phyloP scores from a whole-genome alignment of 345 rosid genomes.

The Clarkia xantiana region DNA sequence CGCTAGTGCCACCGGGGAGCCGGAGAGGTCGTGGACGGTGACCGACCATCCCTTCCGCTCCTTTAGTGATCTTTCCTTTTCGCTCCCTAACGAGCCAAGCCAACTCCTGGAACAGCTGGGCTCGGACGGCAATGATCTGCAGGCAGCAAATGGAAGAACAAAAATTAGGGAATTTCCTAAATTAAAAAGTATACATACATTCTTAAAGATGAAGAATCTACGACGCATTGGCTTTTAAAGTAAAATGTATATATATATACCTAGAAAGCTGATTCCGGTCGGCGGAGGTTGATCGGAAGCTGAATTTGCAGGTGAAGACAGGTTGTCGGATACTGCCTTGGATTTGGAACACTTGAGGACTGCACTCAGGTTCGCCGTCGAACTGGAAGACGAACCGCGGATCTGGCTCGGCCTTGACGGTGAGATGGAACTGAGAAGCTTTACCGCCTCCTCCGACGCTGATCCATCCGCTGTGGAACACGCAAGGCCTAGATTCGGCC shows the following conservation, averaged over 20 bases:
- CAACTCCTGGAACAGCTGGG: conserved; percentile 40
- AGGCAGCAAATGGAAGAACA: background rate
- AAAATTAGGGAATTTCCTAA: too few relatives aligned
- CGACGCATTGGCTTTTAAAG: background rate
- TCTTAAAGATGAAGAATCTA: too few relatives aligned
- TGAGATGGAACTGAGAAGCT: conserved; percentile 52
- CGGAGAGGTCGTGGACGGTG: conserved; percentile 80
- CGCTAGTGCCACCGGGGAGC: conserved; percentile 77
- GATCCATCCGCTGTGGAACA: conserved; percentile 70
- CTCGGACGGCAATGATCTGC: conserved; percentile 51
- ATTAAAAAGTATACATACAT: too few relatives aligned
- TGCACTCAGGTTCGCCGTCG: conserved; percentile 92
- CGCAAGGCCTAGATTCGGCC: conserved; percentile 30
- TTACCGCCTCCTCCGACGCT: conserved; percentile 44
- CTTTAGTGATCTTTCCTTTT: conserved; percentile 51
- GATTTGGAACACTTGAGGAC: conserved; percentile 86
- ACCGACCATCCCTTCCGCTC: conserved; percentile 90
- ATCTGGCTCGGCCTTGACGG: conserved; percentile 77
- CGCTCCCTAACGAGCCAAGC: conserved; percentile 77
- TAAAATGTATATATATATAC: conserved; percentile 17
- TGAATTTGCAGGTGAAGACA: conserved; percentile 90
- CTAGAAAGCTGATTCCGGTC: conserved; percentile 62
- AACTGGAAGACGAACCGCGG: conserved; percentile 91
- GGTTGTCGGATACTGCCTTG: conserved; percentile 84
- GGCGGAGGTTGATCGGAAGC: conserved; percentile 33